Conservation (phyloP, 2,329 filamentous ascomycete species). For the Plectosphaerella plurivora region DNA sequence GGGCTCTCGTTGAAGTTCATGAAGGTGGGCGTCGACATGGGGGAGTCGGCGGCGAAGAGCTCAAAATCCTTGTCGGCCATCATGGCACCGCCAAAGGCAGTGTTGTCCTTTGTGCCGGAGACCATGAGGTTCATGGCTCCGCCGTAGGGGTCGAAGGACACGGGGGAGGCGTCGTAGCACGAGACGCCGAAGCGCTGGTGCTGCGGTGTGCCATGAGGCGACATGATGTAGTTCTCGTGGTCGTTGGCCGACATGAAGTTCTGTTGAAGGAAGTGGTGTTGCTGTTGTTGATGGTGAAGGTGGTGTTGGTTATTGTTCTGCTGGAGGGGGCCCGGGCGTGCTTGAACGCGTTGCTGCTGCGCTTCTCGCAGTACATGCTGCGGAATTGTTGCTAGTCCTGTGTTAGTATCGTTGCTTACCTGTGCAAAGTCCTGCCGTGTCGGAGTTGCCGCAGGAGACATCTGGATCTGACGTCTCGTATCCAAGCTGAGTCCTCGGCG, state of each 20-base stretch:
- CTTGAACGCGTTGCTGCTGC: conserved; percentile 76
- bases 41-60: conserved; percentile 40
- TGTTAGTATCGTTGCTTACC: conserved; percentile 51
- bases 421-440: conserved; percentile 43
- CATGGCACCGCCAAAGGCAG: conserved; percentile 32
- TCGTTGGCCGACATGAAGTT: conserved; percentile 24
- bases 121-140: conserved; percentile 41
- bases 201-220: conserved; percentile 51
- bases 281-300: conserved; percentile 8
- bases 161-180: conserved; percentile 33
- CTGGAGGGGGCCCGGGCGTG: conserved; percentile 64
- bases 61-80: conserved; percentile 43
- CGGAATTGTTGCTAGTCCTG: conserved; percentile 50
- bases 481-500: conserved; percentile 84
- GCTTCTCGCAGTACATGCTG: conserved; percentile 85
- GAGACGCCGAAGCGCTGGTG: conserved; percentile 47
- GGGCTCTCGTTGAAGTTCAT: conserved; percentile 45
- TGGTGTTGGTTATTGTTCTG: conserved; percentile 17
- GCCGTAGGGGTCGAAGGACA: conserved; percentile 44
- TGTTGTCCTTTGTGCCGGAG: conserved; percentile 9
- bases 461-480: conserved; percentile 55
- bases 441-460: conserved; percentile 27
- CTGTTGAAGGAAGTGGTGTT: conserved; percentile 17
- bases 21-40: conserved; percentile 45
- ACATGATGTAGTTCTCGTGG: conserved; percentile 53